Base-by-base conservation (phyloP, 2,329 filamentous ascomycete genomes). In the Nemania abortiva region DNA sequence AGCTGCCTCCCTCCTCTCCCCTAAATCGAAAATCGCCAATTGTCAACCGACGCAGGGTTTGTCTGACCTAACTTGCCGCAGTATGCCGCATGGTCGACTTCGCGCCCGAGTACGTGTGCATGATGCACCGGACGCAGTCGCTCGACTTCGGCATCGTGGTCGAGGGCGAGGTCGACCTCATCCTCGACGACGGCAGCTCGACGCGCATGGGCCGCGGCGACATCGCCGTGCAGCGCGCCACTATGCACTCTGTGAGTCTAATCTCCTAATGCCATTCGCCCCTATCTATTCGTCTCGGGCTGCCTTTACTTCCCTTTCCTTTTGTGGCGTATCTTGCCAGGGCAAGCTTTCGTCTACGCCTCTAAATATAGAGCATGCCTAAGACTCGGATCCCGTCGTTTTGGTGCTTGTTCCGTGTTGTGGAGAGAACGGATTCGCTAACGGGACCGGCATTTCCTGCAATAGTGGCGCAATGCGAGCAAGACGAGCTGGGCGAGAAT, bases 131-230 rank as follows among this genome's bases (percentile, higher is more conserved):
- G 13, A 88, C 86, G 0, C 81, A 85, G 71, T 85, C 81, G 47
- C 77, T 89, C 2, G 87, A 89, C 72, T 88, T 85, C 70, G 87
- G 86, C 2, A 81, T 88, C 62, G 81, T 89, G 2, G 72, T 89
- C 6, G 86, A 89, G 71, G 87, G 87, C 1, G 80, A 82, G 72
- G 74, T 89, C 31, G 85, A 87, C 68, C 79, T 88, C 77, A 64
- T 83, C 3, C 76, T 89, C 4, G 87, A 87, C 67, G 82, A 83
- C n/a, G 86, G 87, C 1, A 85, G 84, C 65, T 80, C 75, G 57
- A 80, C 80, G 53, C 65, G 79, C 27, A 79, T 89, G 81, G 78
- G 79, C 55, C 78, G 81, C 11, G 87, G 87, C 2, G 87, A 89
- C 73, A 78, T 88, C n/a, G 83, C 83, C 10, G 83, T 89, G 22